Percentiles rank a stretch among this genome's conserved stretches.
Conservation (phyloP, 371 early-diverging fungal genomes). For the Lichtheimia ornata region DNA sequence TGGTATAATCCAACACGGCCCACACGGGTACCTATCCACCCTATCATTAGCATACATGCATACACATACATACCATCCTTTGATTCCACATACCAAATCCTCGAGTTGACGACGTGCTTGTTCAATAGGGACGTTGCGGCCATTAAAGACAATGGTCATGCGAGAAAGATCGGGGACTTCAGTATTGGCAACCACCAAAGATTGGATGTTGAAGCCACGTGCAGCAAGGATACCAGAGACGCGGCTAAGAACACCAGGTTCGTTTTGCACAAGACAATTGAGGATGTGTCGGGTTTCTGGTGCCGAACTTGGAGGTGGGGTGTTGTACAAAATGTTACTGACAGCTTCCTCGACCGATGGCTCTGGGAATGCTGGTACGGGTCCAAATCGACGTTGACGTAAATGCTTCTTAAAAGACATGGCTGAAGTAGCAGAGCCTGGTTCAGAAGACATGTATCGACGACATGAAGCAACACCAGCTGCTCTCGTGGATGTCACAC, state of each 20-base stretch:
- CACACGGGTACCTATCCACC: conserved; percentile 84
- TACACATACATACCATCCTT: neutral
- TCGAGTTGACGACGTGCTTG: conserved; percentile 94
- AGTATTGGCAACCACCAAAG: conserved; percentile 91
- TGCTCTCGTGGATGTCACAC: no score
- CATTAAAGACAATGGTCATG: conserved; percentile 94
- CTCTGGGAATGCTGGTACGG: conserved; percentile 38
- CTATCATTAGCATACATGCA: neutral
- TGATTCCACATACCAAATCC: conserved; percentile 70
- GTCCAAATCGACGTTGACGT: conserved; percentile 57
- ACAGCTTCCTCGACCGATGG: conserved; percentile 84
- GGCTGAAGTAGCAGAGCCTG: conserved; percentile 51
- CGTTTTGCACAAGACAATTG: conserved; percentile 93
- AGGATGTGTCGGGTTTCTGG: conserved; percentile 81
- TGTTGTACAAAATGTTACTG: conserved; percentile 89
- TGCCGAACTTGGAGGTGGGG: conserved; percentile 64
- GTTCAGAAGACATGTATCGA: conserved; percentile 8
- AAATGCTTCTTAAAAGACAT: conserved; percentile 58
- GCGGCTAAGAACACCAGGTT: conserved; percentile 93
- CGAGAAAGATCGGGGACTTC: conserved; percentile 91
- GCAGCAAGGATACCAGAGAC: conserved; percentile 94
- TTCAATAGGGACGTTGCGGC: conserved; percentile 78
- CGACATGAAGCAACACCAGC: neutral
- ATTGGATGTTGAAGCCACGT: conserved; percentile 96
- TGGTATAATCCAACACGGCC: conserved; percentile 96